Base-by-base conservation (phyloP, 495 filamentous ascomycete species). In the Saxispiralis lemnorum region DNA sequence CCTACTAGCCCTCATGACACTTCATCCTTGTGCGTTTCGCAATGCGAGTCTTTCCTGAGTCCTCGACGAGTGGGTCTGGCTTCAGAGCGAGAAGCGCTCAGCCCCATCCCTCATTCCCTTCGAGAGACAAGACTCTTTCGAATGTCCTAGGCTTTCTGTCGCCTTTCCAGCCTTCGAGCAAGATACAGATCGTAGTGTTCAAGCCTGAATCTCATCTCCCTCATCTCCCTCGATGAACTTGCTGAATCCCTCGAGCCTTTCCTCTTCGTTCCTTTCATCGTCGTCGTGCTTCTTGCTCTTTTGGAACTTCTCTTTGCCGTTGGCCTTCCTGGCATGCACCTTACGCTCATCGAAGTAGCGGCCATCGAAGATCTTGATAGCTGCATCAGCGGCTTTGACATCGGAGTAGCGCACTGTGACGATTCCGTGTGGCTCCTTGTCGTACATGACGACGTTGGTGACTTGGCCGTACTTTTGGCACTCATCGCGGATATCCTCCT, bases 401-500 rank as follows among this genome's bases (percentile, higher is more conserved):
- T 79, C 71, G 15, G 61, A 54, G 59, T 93, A 97, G 39, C 76
- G 69, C 24, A 96, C 83, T 51, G 73, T 89, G 13, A 82, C 82
- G 17, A 95, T 74, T 13, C 89, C 89, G 1, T 85, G 84, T n/a
- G 67, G 62, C 57, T 97, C 89, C 43, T 76, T 64, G 57, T 97
- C 89, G 55, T 78, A 97, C 20, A 97, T 70, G 2, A 87, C 72
- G 0, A 95, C 83, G 51, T 92, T 95, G 17, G 83, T 92, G 3
- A 99, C 82, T 17, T 78, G 66, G 11, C 89, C 92, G 14, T 92
- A 63, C 61, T 93, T 93, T 31, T 72, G 68, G 59, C 83, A 92
- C 60, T 93, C 87, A 28, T 89, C 83, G 19, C 81, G 75, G 31
- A 99, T 81, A 55, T 99, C 89, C 59, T 92, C 78, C 54, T 89